A percentile compares a stretch with the other conserved stretches of the same genome.
Evolutionary conservation across 306 rosid genomes (phyloP).

Genomic region (Neltuma alba): DNA sequence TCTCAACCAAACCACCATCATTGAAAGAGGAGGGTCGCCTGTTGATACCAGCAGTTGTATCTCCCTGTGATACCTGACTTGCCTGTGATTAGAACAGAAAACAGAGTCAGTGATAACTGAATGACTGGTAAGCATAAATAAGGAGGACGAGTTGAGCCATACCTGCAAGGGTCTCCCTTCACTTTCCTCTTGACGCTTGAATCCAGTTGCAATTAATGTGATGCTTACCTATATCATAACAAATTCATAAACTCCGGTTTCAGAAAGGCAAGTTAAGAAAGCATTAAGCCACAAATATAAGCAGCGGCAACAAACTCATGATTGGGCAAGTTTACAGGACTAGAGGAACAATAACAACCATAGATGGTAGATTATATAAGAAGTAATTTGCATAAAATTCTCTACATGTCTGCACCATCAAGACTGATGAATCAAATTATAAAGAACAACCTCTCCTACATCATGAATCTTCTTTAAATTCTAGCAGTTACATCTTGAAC

Average conservation of each 20-base stretch:
- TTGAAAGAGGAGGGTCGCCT: slow-evolving; percentile 61
- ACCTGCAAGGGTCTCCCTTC: slow-evolving; percentile 76
- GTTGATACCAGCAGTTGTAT: slow-evolving; percentile 50
- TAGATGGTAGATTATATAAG: neutral
- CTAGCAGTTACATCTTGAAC: neutral
- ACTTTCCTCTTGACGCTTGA: slow-evolving; percentile 86
- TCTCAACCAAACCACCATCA: slow-evolving; percentile 69
- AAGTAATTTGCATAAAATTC: neutral
- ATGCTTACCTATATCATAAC: slow-evolving; percentile 73
- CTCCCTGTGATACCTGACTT: slow-evolving; percentile 65
- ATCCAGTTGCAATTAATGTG: slow-evolving; percentile 89
- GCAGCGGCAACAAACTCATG: neutral
- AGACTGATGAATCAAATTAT: neutral
- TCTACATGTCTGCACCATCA: neutral
- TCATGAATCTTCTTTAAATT: neutral
- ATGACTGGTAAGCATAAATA: neutral
- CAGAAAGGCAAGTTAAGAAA: slow-evolving; percentile 4
- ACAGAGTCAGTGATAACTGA: slow-evolving; percentile 13
- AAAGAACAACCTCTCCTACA: neutral
- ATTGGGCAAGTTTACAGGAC: neutral
- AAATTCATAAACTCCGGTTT: slow-evolving; percentile 11
- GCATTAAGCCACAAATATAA: neutral
- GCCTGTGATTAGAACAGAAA: slow-evolving; percentile 47
- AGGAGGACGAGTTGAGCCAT: slow-evolving; percentile 24
- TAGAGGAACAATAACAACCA: neutral